Conservation (phyloP, 768 basidiomycete genomes). For the Pisolithus albus region DNA sequence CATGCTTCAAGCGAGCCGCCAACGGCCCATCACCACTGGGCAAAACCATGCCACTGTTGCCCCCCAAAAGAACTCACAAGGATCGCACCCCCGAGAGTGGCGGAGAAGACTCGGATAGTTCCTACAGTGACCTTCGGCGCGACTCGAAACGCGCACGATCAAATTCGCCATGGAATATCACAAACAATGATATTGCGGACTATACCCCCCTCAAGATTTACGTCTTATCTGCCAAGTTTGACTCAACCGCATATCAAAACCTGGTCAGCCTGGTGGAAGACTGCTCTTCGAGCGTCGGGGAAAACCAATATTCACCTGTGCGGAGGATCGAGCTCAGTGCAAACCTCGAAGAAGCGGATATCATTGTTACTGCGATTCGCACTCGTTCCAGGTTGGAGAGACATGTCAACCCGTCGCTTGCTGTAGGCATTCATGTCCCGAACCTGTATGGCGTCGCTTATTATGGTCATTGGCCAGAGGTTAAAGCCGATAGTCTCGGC, state of each 20-base stretch:
- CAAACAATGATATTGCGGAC: slow-evolving; percentile 2
- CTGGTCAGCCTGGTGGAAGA: slow-evolving; percentile 23
- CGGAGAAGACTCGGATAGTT: background rate
- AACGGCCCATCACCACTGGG: too few species aligned
- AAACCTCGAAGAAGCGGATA: slow-evolving; percentile 45
- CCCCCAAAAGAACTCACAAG: slow-evolving; percentile 8
- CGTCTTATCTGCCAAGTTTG: slow-evolving; percentile 30
- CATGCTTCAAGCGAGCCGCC: background rate
- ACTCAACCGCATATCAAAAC: slow-evolving; percentile 11
- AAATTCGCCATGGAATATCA: slow-evolving; percentile 6
- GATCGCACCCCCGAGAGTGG: slow-evolving; percentile 1
- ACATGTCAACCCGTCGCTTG: slow-evolving; percentile 57
- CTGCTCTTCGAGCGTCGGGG: background rate
- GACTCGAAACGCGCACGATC: slow-evolving; percentile 8
- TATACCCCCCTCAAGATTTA: slow-evolving; percentile 15
- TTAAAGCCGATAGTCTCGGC: slow-evolving; percentile 64
- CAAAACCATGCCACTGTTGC: slow-evolving; percentile 3
- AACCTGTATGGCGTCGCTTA: background rate
- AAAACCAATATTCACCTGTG: background rate
- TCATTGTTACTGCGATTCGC: slow-evolving; percentile 57
- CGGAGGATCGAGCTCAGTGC: slow-evolving; percentile 27
- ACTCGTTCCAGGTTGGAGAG: slow-evolving; percentile 67
- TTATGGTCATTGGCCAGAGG: slow-evolving; percentile 34
- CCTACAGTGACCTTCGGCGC: background rate
- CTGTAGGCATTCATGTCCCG: slow-evolving; percentile 40